A percentile compares a stretch with the other conserved stretches of the same genome.
Conservation (phyloP, 2,329 filamentous ascomycete genomes). For the Talaromyces marneffei region DNA sequence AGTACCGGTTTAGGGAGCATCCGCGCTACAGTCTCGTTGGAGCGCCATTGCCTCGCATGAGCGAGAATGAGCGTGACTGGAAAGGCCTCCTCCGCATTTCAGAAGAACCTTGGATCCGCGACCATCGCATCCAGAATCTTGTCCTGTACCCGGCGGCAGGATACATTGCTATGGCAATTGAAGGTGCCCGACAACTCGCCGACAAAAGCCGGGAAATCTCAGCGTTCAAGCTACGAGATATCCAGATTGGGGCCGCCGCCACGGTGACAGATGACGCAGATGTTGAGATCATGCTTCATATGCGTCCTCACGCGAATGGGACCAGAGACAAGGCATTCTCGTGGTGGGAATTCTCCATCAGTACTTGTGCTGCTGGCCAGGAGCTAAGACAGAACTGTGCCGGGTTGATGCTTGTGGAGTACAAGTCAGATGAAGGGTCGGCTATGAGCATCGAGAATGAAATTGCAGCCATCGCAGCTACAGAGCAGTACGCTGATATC, state of each 20-base stretch:
- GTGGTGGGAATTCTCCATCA: background rate
- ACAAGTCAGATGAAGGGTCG: background rate
- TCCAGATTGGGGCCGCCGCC: background rate
- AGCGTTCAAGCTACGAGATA: background rate
- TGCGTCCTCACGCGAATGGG: background rate
- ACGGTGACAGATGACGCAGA: background rate
- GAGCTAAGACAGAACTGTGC: conserved; percentile 1
- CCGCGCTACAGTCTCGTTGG: conserved; percentile 15
- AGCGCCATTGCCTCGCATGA: background rate
- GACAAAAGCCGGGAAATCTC: background rate
- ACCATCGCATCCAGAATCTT: conserved; percentile 15
- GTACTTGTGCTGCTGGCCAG: background rate
- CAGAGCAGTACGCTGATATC: background rate
- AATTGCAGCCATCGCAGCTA: background rate
- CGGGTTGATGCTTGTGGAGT: conserved; percentile 7
- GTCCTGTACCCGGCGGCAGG: background rate
- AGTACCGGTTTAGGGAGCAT: conserved; percentile 22
- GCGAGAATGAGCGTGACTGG: background rate
- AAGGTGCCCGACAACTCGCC: background rate
- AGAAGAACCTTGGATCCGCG: conserved; percentile 3
- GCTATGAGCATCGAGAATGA: background rate
- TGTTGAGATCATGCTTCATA: background rate
- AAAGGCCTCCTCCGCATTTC: background rate
- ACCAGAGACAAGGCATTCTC: background rate
- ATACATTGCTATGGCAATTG: conserved; percentile 1